phyloP scores from a whole-genome alignment of 2,329 filamentous ascomycete genomes.

The Aspergillus felis region DNA sequence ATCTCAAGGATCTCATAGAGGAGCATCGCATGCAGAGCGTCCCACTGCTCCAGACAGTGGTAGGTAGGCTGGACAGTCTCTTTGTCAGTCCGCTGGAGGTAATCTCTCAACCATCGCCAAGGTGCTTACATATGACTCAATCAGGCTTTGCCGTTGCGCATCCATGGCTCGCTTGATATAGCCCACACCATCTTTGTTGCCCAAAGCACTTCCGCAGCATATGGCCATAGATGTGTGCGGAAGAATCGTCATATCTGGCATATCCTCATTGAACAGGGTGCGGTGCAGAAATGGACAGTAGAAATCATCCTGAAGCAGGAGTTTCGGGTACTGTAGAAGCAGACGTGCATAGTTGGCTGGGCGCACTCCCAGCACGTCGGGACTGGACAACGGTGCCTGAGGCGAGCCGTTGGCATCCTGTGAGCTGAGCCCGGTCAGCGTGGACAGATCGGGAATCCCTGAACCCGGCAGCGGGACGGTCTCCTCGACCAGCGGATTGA shows the following conservation, averaged over 20 bases:
- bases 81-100: not conserved
- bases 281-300: slow-evolving; percentile 16
- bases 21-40: slow-evolving; percentile 21
- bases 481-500: not conserved
- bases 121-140: slow-evolving; percentile 11
- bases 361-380: not conserved
- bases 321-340: slow-evolving; percentile 16
- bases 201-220: slow-evolving; percentile 17
- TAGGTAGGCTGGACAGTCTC: slow-evolving; percentile 1
- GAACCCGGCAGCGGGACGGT: not conserved
- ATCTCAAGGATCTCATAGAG: slow-evolving; percentile 19
- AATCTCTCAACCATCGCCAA: not conserved
- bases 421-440: not conserved
- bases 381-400: not conserved
- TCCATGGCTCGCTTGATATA: slow-evolving; percentile 18
- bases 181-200: slow-evolving; percentile 6
- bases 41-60: slow-evolving; percentile 13
- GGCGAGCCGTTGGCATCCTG: not conserved
- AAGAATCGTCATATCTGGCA: slow-evolving; percentile 18
- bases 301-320: slow-evolving; percentile 13
- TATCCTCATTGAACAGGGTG: slow-evolving; percentile 13
- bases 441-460: not conserved
- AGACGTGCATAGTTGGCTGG: slow-evolving; percentile 1
- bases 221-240: slow-evolving; percentile 20
- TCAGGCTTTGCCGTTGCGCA: slow-evolving; percentile 16